phyloP scores from a whole-genome alignment of 352 stramenopile species.

The Pythium rishiriense region DNA sequence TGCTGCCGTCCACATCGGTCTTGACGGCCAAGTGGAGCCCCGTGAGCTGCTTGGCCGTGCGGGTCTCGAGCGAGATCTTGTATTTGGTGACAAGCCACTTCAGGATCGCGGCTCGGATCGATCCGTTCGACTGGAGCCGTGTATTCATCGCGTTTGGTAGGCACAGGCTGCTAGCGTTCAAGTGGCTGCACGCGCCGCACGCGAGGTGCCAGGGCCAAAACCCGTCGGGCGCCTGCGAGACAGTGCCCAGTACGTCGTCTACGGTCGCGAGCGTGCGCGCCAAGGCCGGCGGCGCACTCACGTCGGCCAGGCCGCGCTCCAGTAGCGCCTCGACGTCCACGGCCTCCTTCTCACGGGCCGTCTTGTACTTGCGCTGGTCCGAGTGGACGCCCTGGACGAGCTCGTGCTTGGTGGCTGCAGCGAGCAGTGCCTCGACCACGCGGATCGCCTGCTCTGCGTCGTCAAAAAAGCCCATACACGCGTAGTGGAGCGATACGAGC shows the following conservation, averaged over 20 bases:
- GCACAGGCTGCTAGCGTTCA: conserved; percentile 32
- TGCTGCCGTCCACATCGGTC: conserved; percentile 47
- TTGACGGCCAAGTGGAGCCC: conserved; percentile 29
- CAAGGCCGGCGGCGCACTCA: conserved; percentile 39
- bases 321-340: conserved; percentile 63
- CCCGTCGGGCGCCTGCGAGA: conserved; percentile 17
- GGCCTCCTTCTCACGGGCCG: conserved; percentile 41
- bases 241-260: conserved; percentile 34
- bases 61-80: conserved; percentile 34
- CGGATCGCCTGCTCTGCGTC: conserved; percentile 29
- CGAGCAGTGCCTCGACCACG: conserved; percentile 39
- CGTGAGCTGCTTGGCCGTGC: conserved; percentile 29
- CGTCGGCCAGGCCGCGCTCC: conserved; percentile 37
- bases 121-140: conserved; percentile 41
- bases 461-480: conserved; percentile 57
- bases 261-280: conserved; percentile 34
- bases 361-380: conserved; percentile 66
- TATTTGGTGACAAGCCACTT: conserved; percentile 35
- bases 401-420: conserved; percentile 25
- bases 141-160: conserved; percentile 52
- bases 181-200: conserved; percentile 51
- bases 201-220: conserved; percentile 67
- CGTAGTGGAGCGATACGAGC: conserved; percentile 67
- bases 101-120: conserved; percentile 41
- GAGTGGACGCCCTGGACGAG: conserved; percentile 34